phyloP scores from a whole-genome alignment of 805 yeast genomes.

The Myxozyma lipomycoides region DNA sequence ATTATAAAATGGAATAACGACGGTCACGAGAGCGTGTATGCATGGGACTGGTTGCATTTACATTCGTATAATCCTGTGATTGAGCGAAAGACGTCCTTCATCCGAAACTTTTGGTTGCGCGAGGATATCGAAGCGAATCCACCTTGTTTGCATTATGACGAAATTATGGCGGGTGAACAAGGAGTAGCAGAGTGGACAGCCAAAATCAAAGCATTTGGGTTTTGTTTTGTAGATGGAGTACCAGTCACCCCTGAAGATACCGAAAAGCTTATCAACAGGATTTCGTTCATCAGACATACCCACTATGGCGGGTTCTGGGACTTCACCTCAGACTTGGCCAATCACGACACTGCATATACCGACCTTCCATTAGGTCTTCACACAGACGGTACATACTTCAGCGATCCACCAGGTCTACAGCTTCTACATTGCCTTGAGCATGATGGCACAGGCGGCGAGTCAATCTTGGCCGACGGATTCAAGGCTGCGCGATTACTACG shows the following conservation, averaged over 20 bases:
- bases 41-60: conserved; percentile 43
- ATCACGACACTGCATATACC: conserved; percentile 69
- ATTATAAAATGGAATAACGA: conserved; percentile 33
- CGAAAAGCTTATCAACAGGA: conserved; percentile 51
- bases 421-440: conserved; percentile 61
- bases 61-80: conserved; percentile 54
- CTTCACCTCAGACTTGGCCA: conserved; percentile 63
- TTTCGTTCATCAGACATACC: conserved; percentile 60
- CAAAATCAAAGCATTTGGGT: conserved; percentile 54
- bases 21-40: conserved; percentile 42
- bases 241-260: conserved; percentile 61
- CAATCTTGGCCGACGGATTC: conserved; percentile 65
- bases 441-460: conserved; percentile 60
- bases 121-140: conserved; percentile 39
- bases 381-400: conserved; percentile 74
- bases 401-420: conserved; percentile 68
- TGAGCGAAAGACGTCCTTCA: conserved; percentile 33
- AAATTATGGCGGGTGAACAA: conserved; percentile 43
- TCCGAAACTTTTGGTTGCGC: conserved; percentile 34
- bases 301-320: conserved; percentile 83
- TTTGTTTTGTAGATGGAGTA: conserved; percentile 56
- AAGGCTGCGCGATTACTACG: conserved; percentile 52
- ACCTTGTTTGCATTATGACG: conserved; percentile 49
- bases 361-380: conserved; percentile 60
- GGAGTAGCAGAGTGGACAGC: conserved; percentile 55